phyloP scores from a whole-genome alignment of 148 eudicot species.

The Amaranthus hypochondriacus region DNA sequence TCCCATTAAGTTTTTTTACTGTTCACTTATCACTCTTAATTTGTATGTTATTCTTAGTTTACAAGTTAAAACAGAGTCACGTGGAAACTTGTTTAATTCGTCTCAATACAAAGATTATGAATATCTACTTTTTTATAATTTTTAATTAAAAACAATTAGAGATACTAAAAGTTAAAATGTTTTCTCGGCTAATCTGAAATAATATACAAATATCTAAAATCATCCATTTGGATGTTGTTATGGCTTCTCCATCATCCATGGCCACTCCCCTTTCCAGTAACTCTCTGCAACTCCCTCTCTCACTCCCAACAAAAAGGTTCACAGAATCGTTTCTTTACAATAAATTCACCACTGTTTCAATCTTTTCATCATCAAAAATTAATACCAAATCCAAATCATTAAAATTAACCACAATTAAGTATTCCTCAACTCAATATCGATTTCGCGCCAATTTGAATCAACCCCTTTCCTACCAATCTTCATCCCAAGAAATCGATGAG shows the following conservation, averaged over 20 bases:
- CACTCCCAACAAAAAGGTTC: conserved; percentile 17
- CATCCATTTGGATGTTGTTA: no score
- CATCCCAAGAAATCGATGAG: background rate
- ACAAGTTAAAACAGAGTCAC: no score
- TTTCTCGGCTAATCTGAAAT: no score
- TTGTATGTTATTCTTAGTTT: no score
- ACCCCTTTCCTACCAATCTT: background rate
- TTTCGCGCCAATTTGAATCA: conserved; percentile 25
- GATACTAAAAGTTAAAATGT: no score
- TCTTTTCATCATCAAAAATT: conserved; percentile 5
- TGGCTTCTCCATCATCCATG: background rate
- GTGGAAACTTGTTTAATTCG: no score
- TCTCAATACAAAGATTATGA: no score
- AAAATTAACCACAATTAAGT: conserved; percentile 2
- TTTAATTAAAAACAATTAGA: no score
- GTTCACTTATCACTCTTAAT: no score
- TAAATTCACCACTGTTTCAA: conserved; percentile 12
- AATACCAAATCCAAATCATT: conserved; percentile 8
- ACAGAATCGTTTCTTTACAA: conserved; percentile 19
- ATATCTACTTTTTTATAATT: no score
- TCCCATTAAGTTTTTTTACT: no score
- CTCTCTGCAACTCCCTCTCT: background rate
- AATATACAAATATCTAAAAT: no score
- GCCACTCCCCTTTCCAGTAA: background rate
- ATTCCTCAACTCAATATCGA: conserved; percentile 13